These are phyloP conservation scores for Leccinellum rugosiceps DNA, from an alignment of 768 basidiomycete genomes.

Conservation along the genomic window DNA sequence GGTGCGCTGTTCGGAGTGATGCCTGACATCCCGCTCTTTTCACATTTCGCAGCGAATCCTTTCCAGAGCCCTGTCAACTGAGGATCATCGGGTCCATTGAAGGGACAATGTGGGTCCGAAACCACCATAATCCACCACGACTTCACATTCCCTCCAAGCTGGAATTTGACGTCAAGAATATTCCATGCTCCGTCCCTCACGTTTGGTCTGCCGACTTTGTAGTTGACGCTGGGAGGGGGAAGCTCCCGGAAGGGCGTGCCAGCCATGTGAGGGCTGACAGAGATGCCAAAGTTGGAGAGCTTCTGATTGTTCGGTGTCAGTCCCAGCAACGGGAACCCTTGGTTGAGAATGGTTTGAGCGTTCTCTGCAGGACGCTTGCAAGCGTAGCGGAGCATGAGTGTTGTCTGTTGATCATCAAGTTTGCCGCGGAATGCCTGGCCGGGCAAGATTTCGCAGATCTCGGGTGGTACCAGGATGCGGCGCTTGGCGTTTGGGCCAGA, in stretches of 20 bases:
- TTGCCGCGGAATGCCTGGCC: slow-evolving; percentile 60
- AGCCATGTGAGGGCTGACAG: slow-evolving; percentile 55
- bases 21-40: slow-evolving; percentile 60
- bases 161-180: slow-evolving; percentile 68
- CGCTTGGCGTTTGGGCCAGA: slow-evolving; percentile 30
- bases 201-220: slow-evolving; percentile 42
- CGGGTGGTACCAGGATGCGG: slow-evolving; percentile 55
- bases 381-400: slow-evolving; percentile 68
- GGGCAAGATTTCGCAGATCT: slow-evolving; percentile 62
- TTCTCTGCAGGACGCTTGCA: slow-evolving; percentile 62
- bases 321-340: slow-evolving; percentile 59
- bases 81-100: slow-evolving; percentile 35
- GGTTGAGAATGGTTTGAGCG: slow-evolving; percentile 51
- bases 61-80: slow-evolving; percentile 41
- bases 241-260: slow-evolving; percentile 66
- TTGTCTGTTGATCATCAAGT: slow-evolving; percentile 58
- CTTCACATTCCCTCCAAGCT: slow-evolving; percentile 45
- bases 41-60: slow-evolving; percentile 55
- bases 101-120: slow-evolving; percentile 41
- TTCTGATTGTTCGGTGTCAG: slow-evolving; percentile 40
- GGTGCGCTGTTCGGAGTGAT: slow-evolving; percentile 42
- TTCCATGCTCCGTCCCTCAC: slow-evolving; percentile 73
- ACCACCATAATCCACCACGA: slow-evolving; percentile 71
- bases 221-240: slow-evolving; percentile 53
- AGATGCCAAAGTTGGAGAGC: slow-evolving; percentile 55